A percentile compares a stretch with the other conserved stretches of the same genome.
Evolutionary conservation across 2,329 filamentous ascomycete species (phyloP).

Genomic region (Verticillium albo-atrum): DNA sequence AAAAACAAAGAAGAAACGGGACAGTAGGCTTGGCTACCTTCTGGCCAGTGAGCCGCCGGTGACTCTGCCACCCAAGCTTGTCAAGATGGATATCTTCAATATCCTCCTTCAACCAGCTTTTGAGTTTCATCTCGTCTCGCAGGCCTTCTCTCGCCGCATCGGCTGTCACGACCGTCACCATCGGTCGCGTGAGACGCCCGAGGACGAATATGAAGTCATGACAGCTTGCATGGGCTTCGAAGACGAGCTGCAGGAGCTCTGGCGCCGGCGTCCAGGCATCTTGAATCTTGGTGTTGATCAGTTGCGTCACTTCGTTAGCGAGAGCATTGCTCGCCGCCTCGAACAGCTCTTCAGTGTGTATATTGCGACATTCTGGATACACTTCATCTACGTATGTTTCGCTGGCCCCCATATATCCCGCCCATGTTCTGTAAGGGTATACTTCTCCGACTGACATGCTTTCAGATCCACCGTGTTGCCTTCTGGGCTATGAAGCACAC

Average conservation of each 20-base stretch:
- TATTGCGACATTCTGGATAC: neutral
- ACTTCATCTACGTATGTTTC: neutral
- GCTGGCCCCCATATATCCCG: too few relatives aligned
- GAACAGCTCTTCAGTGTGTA: slow-evolving; percentile 1
- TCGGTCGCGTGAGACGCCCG: neutral
- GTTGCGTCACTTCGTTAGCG: neutral
- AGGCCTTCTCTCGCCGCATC: neutral
- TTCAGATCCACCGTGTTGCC: neutral
- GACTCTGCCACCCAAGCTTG: neutral
- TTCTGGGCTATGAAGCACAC: neutral
- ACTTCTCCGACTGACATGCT: too few relatives aligned
- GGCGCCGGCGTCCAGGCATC: neutral
- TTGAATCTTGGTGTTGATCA: neutral
- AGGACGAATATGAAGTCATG: slow-evolving; percentile 1
- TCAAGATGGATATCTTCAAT: slow-evolving; percentile 1
- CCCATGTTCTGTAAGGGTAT: too few relatives aligned
- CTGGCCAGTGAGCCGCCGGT: neutral
- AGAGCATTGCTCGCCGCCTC: neutral
- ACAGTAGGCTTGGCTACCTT: neutral
- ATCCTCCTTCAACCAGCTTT: neutral
- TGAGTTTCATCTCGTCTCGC: neutral
- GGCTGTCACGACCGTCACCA: neutral
- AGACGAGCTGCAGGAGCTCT: neutral
- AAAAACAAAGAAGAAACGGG: neutral
- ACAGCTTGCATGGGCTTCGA: neutral